Evolutionary conservation across 495 filamentous ascomycete genomes (phyloP), one percentile per base, ranked within the genome.

Genomic region (Amorphotheca resinae): DNA sequence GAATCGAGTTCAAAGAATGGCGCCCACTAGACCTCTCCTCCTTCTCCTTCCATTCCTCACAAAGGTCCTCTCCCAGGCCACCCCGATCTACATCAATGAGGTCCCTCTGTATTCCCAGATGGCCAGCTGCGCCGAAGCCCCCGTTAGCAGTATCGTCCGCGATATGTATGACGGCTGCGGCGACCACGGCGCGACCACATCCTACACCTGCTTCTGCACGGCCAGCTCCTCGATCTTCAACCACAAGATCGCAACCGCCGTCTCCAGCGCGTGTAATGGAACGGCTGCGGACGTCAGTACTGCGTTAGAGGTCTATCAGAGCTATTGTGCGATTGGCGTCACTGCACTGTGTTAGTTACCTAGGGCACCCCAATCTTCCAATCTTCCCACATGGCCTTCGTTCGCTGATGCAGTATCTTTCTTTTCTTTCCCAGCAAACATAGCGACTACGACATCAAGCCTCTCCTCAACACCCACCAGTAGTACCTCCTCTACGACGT

Each of bases 151-250:
- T 14, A 39, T 55, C 36, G 48, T 57, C 18, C 45, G 54, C 1
- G 32, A 47, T 43, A 54, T 57, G 54, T 21, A 9, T 9, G 17
- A 44, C 5, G 52, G 52, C 1, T 57, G 51, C 36, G 54, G 54
- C 18, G 54, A 57, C 40, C 42, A 41, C 45, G 26, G 37, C 17
- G 12, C 28, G 4, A 21, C 33, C 22, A 57, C 54, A 0, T 57
- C 54, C 8, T 57, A 46, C 45, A 38, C 21, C 32, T 57, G 54
- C 36, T 54, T 57, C 40, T 57, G 54, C 45, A 47, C 32, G 12
- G 20, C 60, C 9, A 44, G 50, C 37, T 66, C 59, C 37, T 51
- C 34, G 40, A 38, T 44, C 11, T 62, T 59, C 45, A 20, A 35
- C 17, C 9, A 12, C 5, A 22, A 11, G 2, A 46, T 46, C 26